phyloP scores from a whole-genome alignment of 2,329 filamentous ascomycete species.

The Stachybotrys echinatus region DNA sequence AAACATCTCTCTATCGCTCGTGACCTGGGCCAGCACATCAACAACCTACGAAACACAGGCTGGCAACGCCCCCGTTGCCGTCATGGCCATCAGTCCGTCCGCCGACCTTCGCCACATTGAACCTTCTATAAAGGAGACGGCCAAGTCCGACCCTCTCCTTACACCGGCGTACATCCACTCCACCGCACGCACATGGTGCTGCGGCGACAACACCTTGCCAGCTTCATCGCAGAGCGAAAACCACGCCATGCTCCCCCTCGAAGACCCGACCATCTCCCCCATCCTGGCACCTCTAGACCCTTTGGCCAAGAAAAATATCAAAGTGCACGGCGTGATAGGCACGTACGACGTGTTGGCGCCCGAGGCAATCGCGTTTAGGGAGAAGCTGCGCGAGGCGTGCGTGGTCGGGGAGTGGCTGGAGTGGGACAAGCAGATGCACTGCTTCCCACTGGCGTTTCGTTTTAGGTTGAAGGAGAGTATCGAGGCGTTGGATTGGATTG shows the following conservation, averaged over 20 bases:
- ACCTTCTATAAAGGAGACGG: conserved; percentile 9
- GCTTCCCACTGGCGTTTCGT: conserved; percentile 45
- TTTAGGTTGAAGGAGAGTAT: conserved; percentile 42
- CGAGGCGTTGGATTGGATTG: conserved; percentile 13
- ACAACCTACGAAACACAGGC: conserved; percentile 10
- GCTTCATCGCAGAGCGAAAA: not conserved
- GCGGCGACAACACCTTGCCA: not conserved
- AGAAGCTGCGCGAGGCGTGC: conserved; percentile 34
- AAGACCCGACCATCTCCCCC: conserved; percentile 43
- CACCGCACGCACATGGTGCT: conserved; percentile 19
- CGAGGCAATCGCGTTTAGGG: conserved; percentile 42
- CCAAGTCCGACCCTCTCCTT: conserved; percentile 16
- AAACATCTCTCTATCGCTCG: conserved; percentile 39
- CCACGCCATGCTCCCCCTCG: not conserved
- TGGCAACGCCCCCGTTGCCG: conserved; percentile 25
- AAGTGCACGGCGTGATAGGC: conserved; percentile 46
- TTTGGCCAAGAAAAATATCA: conserved; percentile 25
- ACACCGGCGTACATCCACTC: conserved; percentile 11
- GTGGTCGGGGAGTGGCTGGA: conserved; percentile 50
- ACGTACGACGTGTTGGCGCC: conserved; percentile 48
- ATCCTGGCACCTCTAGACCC: conserved; percentile 35
- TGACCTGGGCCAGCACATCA: conserved; percentile 24
- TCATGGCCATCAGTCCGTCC: conserved; percentile 37
- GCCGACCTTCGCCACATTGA: conserved; percentile 25
- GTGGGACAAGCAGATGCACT: conserved; percentile 58